phyloP scores from a whole-genome alignment of 2,329 filamentous ascomycete species.

The Paraconiothyrium sp. region DNA sequence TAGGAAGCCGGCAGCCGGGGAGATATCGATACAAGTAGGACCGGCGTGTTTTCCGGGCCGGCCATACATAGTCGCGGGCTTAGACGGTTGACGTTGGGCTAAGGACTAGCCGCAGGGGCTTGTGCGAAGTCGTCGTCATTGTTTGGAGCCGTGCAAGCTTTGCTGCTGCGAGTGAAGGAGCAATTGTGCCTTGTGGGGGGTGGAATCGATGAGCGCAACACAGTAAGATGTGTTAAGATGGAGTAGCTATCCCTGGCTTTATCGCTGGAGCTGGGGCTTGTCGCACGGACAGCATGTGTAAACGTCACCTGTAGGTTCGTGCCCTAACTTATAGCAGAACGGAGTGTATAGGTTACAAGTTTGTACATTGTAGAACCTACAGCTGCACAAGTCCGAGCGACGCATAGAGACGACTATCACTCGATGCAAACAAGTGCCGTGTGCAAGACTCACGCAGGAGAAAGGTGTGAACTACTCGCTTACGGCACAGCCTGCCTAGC shows the following conservation, averaged over 20 bases:
- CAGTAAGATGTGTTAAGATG: not conserved
- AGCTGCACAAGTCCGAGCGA: not conserved
- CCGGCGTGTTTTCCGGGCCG: not conserved
- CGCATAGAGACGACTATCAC: not conserved
- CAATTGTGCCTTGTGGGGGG: not conserved
- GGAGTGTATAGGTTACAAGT: not conserved
- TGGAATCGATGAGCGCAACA: not conserved
- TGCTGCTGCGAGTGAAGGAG: not conserved
- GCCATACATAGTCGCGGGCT: not conserved
- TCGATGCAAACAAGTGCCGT: not conserved
- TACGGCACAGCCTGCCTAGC: constrained; percentile 4
- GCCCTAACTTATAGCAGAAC: not conserved
- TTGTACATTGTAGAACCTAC: not conserved
- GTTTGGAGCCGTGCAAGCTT: not conserved
- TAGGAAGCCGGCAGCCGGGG: constrained; percentile 6
- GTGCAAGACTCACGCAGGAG: not conserved
- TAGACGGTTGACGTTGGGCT: constrained; percentile 6
- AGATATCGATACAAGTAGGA: constrained; percentile 10
- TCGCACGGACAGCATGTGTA: not conserved
- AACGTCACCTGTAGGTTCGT: not conserved
- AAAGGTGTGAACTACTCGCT: not conserved
- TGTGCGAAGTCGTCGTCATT: constrained; percentile 3
- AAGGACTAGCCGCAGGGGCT: constrained; percentile 9
- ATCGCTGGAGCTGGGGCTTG: not conserved
- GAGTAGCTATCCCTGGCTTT: not conserved